Evolutionary conservation across 306 rosid genomes (phyloP).

Genomic region (Casuarina cunninghamiana): DNA sequence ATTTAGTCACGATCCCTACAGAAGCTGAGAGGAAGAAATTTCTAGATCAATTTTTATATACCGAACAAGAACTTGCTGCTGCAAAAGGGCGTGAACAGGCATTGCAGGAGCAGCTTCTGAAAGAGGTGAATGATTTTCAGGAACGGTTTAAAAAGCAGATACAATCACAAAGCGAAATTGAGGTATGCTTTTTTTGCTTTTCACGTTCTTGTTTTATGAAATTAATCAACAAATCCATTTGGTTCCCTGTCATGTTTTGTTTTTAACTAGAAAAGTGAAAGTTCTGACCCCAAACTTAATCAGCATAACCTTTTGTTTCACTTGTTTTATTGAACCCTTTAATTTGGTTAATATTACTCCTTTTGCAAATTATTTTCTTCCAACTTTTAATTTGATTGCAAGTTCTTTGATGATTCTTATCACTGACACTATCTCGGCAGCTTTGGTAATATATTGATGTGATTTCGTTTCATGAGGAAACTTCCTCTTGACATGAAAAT

Average conservation of each 20-base stretch:
- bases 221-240: neutral
- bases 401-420: slow-evolving; percentile 2
- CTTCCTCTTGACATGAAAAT: neutral
- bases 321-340: neutral
- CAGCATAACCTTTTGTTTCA: neutral
- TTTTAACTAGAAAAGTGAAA: slow-evolving; percentile 3
- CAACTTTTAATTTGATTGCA: neutral
- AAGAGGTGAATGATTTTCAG: slow-evolving; percentile 64
- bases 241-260: slow-evolving; percentile 16
- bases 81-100: slow-evolving; percentile 76
- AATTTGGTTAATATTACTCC: neutral
- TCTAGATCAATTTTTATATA: slow-evolving; percentile 57
- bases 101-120: slow-evolving; percentile 74
- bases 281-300: neutral
- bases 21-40: slow-evolving; percentile 73
- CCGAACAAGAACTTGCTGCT: slow-evolving; percentile 88
- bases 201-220: neutral
- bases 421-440: neutral
- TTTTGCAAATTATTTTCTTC: neutral
- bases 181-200: slow-evolving; percentile 40
- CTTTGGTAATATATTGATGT: slow-evolving; percentile 1
- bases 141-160: slow-evolving; percentile 64
- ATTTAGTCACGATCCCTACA: slow-evolving; percentile 32
- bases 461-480: neutral
- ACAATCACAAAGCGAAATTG: slow-evolving; percentile 51